These are phyloP conservation scores for Xylariaceae sp. DNA, from an alignment of 2,329 filamentous ascomycete genomes.

Conservation along the genomic window DNA sequence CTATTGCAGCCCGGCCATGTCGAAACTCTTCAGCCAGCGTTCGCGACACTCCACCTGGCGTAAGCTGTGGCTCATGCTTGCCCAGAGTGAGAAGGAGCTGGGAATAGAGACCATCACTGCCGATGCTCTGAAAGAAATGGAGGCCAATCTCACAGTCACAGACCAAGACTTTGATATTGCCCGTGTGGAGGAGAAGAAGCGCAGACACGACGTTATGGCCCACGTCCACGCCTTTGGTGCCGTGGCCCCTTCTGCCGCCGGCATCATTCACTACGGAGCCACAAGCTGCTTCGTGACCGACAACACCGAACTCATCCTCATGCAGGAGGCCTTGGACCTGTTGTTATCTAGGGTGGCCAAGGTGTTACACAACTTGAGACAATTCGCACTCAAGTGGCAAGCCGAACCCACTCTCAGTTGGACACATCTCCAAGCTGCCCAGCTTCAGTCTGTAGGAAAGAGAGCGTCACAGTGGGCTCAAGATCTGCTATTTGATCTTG, in stretches of 20 bases:
- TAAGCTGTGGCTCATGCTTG: constrained; percentile 79
- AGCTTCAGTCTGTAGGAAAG: constrained; percentile 39
- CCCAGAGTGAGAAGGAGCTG: constrained; percentile 76
- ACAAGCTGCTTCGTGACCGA: constrained; percentile 49
- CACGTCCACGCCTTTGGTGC: constrained; percentile 73
- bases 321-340: constrained; percentile 71
- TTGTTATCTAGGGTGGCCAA: constrained; percentile 73
- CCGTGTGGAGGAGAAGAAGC: constrained; percentile 69
- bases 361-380: constrained; percentile 68
- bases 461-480: constrained; percentile 70
- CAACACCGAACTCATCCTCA: constrained; percentile 70
- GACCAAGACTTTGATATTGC: constrained; percentile 75
- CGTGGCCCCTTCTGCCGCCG: constrained; percentile 47
- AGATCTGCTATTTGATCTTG: constrained; percentile 71
- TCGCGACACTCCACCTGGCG: constrained; percentile 70
- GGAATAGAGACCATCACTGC: constrained; percentile 67
- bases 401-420: constrained; percentile 66
- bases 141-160: constrained; percentile 66
- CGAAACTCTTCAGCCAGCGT: constrained; percentile 73
- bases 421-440: constrained; percentile 46
- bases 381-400: constrained; percentile 65
- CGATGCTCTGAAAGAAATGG: constrained; percentile 74
- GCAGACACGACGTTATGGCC: constrained; percentile 58
- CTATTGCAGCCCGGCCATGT: constrained; percentile 74
- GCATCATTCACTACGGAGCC: constrained; percentile 74